These are phyloP conservation scores for Amanita pseudoporphyria DNA, from an alignment of 768 basidiomycete genomes.

Conservation along the genomic window DNA sequence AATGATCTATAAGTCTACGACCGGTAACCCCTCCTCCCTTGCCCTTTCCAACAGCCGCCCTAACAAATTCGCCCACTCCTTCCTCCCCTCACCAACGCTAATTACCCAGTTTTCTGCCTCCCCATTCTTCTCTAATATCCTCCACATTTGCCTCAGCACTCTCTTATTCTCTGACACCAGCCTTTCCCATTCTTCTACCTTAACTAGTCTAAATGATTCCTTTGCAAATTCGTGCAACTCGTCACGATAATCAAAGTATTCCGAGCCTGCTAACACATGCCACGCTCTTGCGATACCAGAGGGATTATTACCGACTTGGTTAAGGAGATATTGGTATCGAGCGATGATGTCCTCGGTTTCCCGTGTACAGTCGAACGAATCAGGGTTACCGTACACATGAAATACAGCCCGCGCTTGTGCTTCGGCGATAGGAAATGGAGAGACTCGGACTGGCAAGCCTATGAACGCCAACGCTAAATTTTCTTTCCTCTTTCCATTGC, in stretches of 20 bases:
- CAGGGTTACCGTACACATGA: slow-evolving; percentile 43
- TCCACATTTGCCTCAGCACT: slow-evolving; percentile 47
- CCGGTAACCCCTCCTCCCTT: slow-evolving; percentile 13
- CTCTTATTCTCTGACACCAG: slow-evolving; percentile 50
- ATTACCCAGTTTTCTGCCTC: slow-evolving; percentile 51
- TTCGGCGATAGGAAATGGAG: slow-evolving; percentile 73
- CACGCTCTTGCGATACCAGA: slow-evolving; percentile 41
- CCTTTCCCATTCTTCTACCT: slow-evolving; percentile 41
- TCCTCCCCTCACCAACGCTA: slow-evolving; percentile 47
- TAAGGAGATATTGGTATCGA: slow-evolving; percentile 35
- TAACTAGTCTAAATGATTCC: slow-evolving; percentile 16
- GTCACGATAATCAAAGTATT: slow-evolving; percentile 67
- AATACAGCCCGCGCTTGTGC: slow-evolving; percentile 62
- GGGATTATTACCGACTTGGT: slow-evolving; percentile 19
- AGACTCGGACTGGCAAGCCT: slow-evolving; percentile 46
- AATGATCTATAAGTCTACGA: slow-evolving; percentile 4
- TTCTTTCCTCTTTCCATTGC: too few species aligned
- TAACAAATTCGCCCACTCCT: slow-evolving; percentile 54
- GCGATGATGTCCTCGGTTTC: slow-evolving; percentile 42
- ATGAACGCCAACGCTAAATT: slow-evolving; percentile 49
- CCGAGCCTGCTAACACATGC: slow-evolving; percentile 42
- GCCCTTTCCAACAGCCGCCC: slow-evolving; percentile 22
- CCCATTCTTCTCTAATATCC: slow-evolving; percentile 41
- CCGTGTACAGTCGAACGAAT: slow-evolving; percentile 33
- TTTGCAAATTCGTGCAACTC: slow-evolving; percentile 39